Base-by-base conservation (phyloP, 176 grass and related monocot genomes). In the Oropetium thomaeum region DNA sequence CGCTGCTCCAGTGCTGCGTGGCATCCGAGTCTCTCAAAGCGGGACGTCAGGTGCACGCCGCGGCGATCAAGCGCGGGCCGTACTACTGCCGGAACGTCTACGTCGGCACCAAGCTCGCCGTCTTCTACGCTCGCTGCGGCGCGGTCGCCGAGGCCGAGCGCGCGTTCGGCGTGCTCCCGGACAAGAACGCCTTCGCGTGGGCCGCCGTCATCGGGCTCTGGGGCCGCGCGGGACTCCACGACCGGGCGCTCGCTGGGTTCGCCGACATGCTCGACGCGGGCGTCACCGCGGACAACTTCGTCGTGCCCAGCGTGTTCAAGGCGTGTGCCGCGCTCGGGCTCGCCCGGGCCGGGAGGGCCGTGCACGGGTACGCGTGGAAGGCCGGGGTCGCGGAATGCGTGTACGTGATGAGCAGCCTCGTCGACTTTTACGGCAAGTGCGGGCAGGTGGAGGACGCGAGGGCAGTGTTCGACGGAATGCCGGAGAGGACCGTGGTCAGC, bases 391-490 rank as follows among this genome's bases (percentile, higher is more conserved):
- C 45, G 58, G 81, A 70, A 5, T 88, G 86, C 47, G 70, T 92
- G 47, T 71, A 90, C 26, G 79, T 92, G 39, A 55, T 88, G 78
- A 96, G 86, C 59, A 96, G 88, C 58, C 74, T 96, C 73, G 79
- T 92, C 55, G 86, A 87, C 47, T 92, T 92, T 71, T 96, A 90
- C 31, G 78, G 81, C 1, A 92, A 90, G 67, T 79, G 70, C 57
- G 82, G 82, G 1, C 29, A 83, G 32, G 53, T 79, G 34, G 60
- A 66, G 31, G 7, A 72, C 11, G 88, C 88, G 8, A 67, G 85
- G 59, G 28, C 5, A 26, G 49, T 93, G 76, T 93, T 97, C 37
- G 90, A 93, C 47, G 80, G 71, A 81, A 93, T 97, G 87, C 73
- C 73, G 19, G 67, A 90, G 38, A 83, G 82, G 42, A 88, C 68